Evolutionary conservation across 805 yeast genomes (phyloP), one percentile per base, ranked within the genome.

Genomic region (Candida stauntonica): DNA sequence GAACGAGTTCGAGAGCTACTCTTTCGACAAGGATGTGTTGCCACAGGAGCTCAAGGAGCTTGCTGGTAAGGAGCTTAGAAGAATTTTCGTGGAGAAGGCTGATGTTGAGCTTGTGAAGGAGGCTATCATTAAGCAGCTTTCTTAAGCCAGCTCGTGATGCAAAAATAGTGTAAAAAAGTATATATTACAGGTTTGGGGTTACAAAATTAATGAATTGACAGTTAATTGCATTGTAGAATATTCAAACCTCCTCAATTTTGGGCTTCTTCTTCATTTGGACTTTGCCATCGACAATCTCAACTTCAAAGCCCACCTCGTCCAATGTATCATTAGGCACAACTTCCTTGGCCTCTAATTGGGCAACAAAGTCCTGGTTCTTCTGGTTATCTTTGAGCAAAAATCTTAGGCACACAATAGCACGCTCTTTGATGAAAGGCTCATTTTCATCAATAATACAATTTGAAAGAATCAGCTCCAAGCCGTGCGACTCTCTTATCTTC

Each of bases 401-500:
- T 51, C 81, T 75, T 20, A 93, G 57, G 53, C 96, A 86, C 6
- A 91, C 62, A 24, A 93, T 84, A 2, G 95, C 73, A 43, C 91
- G 66, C 54, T 91, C 99, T 47, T 86, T 82, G 40, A 85, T 81
- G 42, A 72, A 91, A 0, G 97, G 98, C 57, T 93, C 94, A 55
- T 85, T 78, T 31, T 79, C 81, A 58, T 91, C 98, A 36, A 93
- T 79, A 28, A 83, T 75, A 63, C 97, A 89, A 46, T 81, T 82
- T 7, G 89, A 82, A 17, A 91, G 64, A 0, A 89, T 69, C 15
- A 86, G 60, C 37, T 79, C 86, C 12, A 91, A 58, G 0, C 87
- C 95, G 32, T 82, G 85, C 1, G 67, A 48, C 20, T 72, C 72
- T 33, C 97, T 65, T 26, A 85, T 65, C 30, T 62, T 56, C 40